Percentiles rank a stretch among this genome's conserved stretches.
These are phyloP conservation scores for Cladophialophora immunda DNA, from an alignment of 2,329 filamentous ascomycete genomes.

Conservation along the genomic window DNA sequence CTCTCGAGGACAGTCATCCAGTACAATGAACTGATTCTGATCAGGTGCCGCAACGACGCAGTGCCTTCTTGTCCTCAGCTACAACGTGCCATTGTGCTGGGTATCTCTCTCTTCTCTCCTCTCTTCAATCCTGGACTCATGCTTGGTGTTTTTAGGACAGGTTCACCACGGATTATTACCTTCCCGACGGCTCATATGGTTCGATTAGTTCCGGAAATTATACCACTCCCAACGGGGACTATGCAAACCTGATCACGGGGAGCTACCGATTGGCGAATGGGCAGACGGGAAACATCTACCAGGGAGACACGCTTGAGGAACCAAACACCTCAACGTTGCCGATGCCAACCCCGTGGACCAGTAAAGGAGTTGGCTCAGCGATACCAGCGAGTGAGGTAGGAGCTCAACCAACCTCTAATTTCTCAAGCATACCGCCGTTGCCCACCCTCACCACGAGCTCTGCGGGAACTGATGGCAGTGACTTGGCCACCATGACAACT, in stretches of 20 bases:
- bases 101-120: conserved; percentile 31
- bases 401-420: conserved; percentile 35
- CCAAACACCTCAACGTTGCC: conserved; percentile 56
- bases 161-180: conserved; percentile 61
- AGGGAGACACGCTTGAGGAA: conserved; percentile 44
- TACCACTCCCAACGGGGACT: conserved; percentile 47
- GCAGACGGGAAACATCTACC: conserved; percentile 57
- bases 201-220: conserved; percentile 57
- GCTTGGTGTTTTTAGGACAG: conserved; percentile 48
- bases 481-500: conserved; percentile 5
- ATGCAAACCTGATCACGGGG: conserved; percentile 56
- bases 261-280: conserved; percentile 52
- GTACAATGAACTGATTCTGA: conserved; percentile 10
- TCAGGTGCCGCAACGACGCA: conserved; percentile 47
- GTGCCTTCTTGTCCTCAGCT: conserved; percentile 52
- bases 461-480: conserved; percentile 1
- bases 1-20: neutral
- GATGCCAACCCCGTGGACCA: conserved; percentile 57
- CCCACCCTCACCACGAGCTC: conserved; percentile 14
- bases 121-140: neutral
- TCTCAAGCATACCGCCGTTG: conserved; percentile 15
- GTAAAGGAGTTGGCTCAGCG: conserved; percentile 55
- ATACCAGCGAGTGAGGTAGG: conserved; percentile 57
- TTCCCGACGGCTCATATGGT: conserved; percentile 58
- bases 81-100: conserved; percentile 60